Evolutionary conservation across 73 alveolate species (phyloP).

Genomic region (Tetrahymena elliotti): DNA sequence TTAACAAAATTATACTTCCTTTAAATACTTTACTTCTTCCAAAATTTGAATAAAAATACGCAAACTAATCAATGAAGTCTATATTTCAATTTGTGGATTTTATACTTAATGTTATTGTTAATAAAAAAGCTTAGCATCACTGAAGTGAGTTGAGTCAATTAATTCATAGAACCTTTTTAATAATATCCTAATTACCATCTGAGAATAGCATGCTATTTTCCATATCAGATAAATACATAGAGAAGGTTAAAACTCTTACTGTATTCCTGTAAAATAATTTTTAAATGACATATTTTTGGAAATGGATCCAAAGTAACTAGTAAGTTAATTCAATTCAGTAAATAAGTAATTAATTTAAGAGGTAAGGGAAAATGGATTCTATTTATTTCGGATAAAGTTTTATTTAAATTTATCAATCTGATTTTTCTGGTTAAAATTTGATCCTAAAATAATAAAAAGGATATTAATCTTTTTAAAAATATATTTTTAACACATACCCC

Average conservation of each 20-base stretch:
- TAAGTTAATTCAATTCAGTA: too few species aligned
- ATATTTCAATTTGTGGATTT: neutral
- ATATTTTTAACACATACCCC: neutral
- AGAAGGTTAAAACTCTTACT: too few species aligned
- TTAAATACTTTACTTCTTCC: neutral
- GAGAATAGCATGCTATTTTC: neutral
- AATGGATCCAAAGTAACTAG: too few species aligned
- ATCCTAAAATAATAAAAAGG: too few species aligned
- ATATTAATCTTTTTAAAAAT: too few species aligned
- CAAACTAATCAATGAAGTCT: neutral
- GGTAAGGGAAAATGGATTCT: neutral
- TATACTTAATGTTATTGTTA: neutral
- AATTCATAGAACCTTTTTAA: neutral
- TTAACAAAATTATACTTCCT: neutral
- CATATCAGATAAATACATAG: neutral
- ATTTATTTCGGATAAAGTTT: neutral
- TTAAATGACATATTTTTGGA: too few species aligned
- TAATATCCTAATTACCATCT: neutral
- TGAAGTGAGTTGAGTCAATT: neutral
- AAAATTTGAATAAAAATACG: too few species aligned
- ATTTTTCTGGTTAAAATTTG: neutral
- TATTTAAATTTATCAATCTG: too few species aligned
- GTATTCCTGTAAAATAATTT: too few species aligned
- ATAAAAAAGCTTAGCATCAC: neutral
- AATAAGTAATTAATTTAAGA: too few species aligned